Percentiles rank a stretch among this genome's conserved stretches.
Evolutionary conservation across 208 protist species (phyloP).

Genomic region (Crithidia sp.): DNA sequence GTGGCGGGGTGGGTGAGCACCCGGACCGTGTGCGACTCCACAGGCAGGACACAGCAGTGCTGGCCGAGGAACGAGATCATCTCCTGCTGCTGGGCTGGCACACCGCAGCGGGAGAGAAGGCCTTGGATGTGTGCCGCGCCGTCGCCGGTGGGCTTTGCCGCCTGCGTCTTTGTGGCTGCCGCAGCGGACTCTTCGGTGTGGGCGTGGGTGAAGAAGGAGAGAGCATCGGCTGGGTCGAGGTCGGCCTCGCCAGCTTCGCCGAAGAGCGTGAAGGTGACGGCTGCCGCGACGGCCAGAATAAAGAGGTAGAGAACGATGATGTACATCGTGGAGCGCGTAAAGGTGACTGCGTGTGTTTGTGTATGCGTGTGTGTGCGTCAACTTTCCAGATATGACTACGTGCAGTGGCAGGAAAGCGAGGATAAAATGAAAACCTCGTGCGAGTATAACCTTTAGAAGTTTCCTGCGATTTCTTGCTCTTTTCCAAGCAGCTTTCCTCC

Average conservation of each 20-base stretch:
- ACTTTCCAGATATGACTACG: too few relatives aligned
- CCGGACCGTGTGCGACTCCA: constrained; percentile 44
- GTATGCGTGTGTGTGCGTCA: neutral
- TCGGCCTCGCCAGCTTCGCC: constrained; percentile 26
- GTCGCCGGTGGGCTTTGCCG: neutral
- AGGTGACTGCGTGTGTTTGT: constrained; percentile 8
- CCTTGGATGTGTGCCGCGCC: constrained; percentile 19
- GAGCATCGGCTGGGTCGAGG: constrained; percentile 2
- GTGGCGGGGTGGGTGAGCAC: constrained; percentile 55
- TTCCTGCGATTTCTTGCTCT: too few relatives aligned
- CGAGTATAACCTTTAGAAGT: too few relatives aligned
- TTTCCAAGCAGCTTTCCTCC: too few relatives aligned
- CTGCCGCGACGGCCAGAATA: constrained; percentile 40
- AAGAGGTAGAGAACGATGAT: constrained; percentile 47
- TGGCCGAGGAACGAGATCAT: constrained; percentile 65
- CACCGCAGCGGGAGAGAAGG: constrained; percentile 9
- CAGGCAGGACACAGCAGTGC: constrained; percentile 74
- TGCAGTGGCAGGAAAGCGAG: too few relatives aligned
- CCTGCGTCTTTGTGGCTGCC: neutral
- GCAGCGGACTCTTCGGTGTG: neutral
- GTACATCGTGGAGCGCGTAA: constrained; percentile 3
- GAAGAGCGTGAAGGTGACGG: constrained; percentile 43
- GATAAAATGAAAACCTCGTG: too few relatives aligned
- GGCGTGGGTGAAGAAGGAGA: neutral
- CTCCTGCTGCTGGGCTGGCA: constrained; percentile 36